Evolutionary conservation across 2,329 filamentous ascomycete genomes (phyloP), one percentile per base, ranked within the genome.

Genomic region (Colletotrichum filicis): DNA sequence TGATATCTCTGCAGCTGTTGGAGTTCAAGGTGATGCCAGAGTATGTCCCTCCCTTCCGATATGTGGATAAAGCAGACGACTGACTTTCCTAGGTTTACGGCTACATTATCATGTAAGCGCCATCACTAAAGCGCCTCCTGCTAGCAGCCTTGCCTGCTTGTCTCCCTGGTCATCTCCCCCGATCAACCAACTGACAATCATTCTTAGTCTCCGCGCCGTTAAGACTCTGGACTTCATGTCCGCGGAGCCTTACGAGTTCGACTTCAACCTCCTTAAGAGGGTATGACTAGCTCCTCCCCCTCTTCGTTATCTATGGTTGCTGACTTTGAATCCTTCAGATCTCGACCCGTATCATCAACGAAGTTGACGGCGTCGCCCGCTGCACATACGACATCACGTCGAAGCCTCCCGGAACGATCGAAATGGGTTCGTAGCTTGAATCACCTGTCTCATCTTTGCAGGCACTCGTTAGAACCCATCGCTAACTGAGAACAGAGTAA

Each of bases 161-260:
- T 16, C 37, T 42, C 14, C 37, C 0, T 19, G 37, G 4, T 14
- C 37, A 42, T 42, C 37, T 42, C 37, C 12, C 2, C 6, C 14
- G 37, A 42, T 42, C 37, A 42, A 42, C 19, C 14, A 5, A 16
- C 37, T 42, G 37, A 42, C 37, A 16, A 3, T 42, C 2, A 16
- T 19, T 7, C 37, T 72, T 76, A 81, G 82, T 55, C 82, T 87
- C 35, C 82, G 85, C 24, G 87, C 87, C 8, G 85, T 89, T 1
- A 81, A 78, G 22, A 88, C 81, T 55, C 81, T 84, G 4, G 91
- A 94, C 76, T 94, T 61, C 24, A 74, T 74, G 74, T 24, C 80
- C 58, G 93, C 92, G 28, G 89, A 94, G 79, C 88, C 89, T 74
- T 95, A 89, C 82, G 86, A 90, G 66, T 94, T 94, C 78, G 89